These are phyloP conservation scores for Arachnomyces sp. DNA, from an alignment of 2,329 filamentous ascomycete genomes.

Conservation along the genomic window DNA sequence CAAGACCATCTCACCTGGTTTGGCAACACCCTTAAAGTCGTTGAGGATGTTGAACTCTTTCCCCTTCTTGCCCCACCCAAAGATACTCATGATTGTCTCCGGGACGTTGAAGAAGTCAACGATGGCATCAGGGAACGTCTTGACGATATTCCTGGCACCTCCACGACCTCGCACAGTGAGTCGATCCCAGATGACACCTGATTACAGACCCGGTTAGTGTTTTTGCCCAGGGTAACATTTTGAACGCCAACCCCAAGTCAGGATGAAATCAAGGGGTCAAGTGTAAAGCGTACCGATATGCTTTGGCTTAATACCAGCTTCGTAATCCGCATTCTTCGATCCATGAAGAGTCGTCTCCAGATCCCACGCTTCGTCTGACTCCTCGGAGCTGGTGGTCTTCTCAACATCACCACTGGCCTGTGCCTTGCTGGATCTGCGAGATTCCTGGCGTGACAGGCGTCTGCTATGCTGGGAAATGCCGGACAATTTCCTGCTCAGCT, in stretches of 20 bases:
- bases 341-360: conserved; percentile 67
- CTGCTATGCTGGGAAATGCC: conserved; percentile 30
- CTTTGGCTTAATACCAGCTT: conserved; percentile 73
- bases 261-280: background rate
- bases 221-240: background rate
- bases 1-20: conserved; percentile 81
- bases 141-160: conserved; percentile 62
- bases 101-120: conserved; percentile 69
- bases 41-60: conserved; percentile 66
- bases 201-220: too few relatives aligned
- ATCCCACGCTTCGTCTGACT: conserved; percentile 58
- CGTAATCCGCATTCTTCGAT: conserved; percentile 60
- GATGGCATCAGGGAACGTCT: conserved; percentile 70
- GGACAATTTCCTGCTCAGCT: conserved; percentile 33
- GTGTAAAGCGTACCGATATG: conserved; percentile 48
- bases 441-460: conserved; percentile 27
- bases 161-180: conserved; percentile 70
- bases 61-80: conserved; percentile 61
- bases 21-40: conserved; percentile 54
- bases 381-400: conserved; percentile 41
- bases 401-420: conserved; percentile 46
- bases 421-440: conserved; percentile 20
- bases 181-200: conserved; percentile 66
- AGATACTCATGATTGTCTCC: conserved; percentile 54
- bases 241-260: conserved; percentile 3